phyloP scores from a whole-genome alignment of 306 rosid species.

The Trifolium repens region DNA sequence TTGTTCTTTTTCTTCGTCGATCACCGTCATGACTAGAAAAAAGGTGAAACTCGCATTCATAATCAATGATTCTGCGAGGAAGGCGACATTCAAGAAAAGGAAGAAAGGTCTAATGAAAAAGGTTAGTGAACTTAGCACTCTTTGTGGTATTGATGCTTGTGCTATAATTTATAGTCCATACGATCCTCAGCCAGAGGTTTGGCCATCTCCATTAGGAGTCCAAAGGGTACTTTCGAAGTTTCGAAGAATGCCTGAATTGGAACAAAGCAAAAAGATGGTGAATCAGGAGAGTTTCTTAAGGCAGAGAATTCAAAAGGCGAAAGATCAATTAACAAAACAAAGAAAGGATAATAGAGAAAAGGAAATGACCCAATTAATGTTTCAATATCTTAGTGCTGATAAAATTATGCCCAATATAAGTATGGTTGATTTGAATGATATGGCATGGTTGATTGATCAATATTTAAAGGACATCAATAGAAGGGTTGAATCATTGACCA shows the following conservation, averaged over 20 bases:
- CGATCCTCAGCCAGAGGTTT: conserved; percentile 58
- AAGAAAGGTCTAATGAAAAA: conserved; percentile 58
- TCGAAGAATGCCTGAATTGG: conserved; percentile 49
- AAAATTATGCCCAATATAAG: conserved; percentile 45
- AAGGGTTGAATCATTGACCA: conserved; percentile 44
- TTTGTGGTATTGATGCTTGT: conserved; percentile 55
- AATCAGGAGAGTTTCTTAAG: conserved; percentile 52
- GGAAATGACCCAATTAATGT: conserved; percentile 54
- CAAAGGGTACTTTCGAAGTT: conserved; percentile 43
- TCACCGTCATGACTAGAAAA: conserved; percentile 51
- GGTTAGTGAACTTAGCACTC: conserved; percentile 53
- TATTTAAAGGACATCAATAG: conserved; percentile 51
- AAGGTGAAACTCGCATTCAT: conserved; percentile 58
- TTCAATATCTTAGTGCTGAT: conserved; percentile 49
- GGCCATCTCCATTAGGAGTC: conserved; percentile 52
- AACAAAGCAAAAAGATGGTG: conserved; percentile 60
- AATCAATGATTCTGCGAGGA: conserved; percentile 52
- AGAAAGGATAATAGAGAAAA: conserved; percentile 52
- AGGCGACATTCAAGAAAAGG: conserved; percentile 56
- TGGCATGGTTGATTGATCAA: conserved; percentile 54
- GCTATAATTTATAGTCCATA: conserved; percentile 52
- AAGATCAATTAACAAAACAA: conserved; percentile 47
- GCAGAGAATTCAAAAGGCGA: conserved; percentile 49
- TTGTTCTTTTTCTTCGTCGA: not conserved
- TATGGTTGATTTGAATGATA: conserved; percentile 51